A percentile compares a stretch with the other conserved stretches of the same genome.
Evolutionary conservation across 495 filamentous ascomycete species (phyloP).

Genomic region (Hypoxylon fuscum): DNA sequence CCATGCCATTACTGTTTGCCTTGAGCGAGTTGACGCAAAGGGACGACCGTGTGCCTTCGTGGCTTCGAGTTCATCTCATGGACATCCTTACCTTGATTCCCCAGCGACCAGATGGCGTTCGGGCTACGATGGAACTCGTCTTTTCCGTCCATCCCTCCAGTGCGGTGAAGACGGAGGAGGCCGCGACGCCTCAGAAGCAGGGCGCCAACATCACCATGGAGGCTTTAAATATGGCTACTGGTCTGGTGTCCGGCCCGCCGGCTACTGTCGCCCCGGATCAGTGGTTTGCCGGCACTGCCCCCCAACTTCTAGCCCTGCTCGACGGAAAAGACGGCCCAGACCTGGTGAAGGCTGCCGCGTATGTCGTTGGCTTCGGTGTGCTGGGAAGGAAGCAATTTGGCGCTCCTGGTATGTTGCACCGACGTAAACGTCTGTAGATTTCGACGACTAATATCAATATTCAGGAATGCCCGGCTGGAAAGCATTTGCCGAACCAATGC

Average conservation of each 20-base stretch:
- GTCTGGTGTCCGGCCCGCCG: slow-evolving; percentile 70
- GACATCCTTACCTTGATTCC: slow-evolving; percentile 69
- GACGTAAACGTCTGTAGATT: neutral
- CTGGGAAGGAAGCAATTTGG: slow-evolving; percentile 72
- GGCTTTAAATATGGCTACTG: slow-evolving; percentile 71
- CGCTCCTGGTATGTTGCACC: slow-evolving; percentile 69
- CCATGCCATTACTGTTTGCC: slow-evolving; percentile 53
- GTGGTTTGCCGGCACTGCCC: slow-evolving; percentile 72
- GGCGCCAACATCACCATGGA: slow-evolving; percentile 77
- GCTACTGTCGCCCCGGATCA: slow-evolving; percentile 60
- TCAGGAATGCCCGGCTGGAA: slow-evolving; percentile 72
- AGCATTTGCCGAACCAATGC: slow-evolving; percentile 71
- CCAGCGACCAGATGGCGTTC: slow-evolving; percentile 70
- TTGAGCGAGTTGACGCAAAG: slow-evolving; percentile 59
- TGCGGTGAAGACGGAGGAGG: slow-evolving; percentile 49
- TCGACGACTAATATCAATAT: slow-evolving; percentile 1
- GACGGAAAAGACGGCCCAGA: slow-evolving; percentile 72
- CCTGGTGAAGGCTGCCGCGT: slow-evolving; percentile 71
- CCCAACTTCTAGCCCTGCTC: slow-evolving; percentile 72
- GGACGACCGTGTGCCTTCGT: slow-evolving; percentile 51
- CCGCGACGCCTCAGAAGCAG: slow-evolving; percentile 51
- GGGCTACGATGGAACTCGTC: slow-evolving; percentile 77
- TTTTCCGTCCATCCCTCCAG: slow-evolving; percentile 65
- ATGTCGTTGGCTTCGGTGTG: slow-evolving; percentile 78
- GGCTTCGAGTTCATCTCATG: slow-evolving; percentile 62